Conservation (phyloP, 352 stramenopile species). For the Pythium aphanidermatum region DNA sequence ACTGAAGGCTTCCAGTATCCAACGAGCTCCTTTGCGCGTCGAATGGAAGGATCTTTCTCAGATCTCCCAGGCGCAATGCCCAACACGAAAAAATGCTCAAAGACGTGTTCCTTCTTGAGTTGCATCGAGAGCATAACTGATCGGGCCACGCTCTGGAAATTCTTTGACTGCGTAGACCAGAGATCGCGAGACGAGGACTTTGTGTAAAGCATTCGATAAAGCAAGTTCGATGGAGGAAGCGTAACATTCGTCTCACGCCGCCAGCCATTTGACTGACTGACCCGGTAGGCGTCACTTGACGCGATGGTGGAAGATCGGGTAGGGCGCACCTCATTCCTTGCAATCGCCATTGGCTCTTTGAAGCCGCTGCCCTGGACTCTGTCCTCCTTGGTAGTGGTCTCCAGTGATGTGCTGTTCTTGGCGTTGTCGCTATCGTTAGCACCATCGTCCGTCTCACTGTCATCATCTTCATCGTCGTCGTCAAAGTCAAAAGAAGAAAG, state of each 20-base stretch:
- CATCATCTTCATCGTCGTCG: constrained; percentile 53
- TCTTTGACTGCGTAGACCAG: constrained; percentile 47
- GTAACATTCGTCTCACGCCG: constrained; percentile 12
- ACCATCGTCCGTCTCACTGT: constrained; percentile 17
- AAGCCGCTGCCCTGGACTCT: too few species aligned
- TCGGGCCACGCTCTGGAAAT: constrained; percentile 54
- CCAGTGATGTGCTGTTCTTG: neutral
- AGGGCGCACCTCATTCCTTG: constrained; percentile 18
- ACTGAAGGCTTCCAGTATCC: constrained; percentile 71
- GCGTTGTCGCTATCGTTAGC: neutral
- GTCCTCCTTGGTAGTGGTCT: neutral
- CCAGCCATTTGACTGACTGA: constrained; percentile 1
- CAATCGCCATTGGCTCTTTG: neutral
- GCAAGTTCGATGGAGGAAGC: constrained; percentile 43
- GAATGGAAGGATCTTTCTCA: constrained; percentile 24
- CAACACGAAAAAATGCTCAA: constrained; percentile 77
- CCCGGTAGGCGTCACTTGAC: constrained; percentile 15
- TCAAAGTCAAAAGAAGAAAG: constrained; percentile 86
- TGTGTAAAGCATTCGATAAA: constrained; percentile 76
- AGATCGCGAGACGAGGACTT: constrained; percentile 54
- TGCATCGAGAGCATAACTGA: constrained; percentile 81
- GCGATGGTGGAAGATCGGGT: constrained; percentile 57
- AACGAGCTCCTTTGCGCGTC: constrained; percentile 22
- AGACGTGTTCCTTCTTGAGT: constrained; percentile 73
- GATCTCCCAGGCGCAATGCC: constrained; percentile 33